Conservation (phyloP, 2,329 filamentous ascomycete genomes). For the Colletotrichum lini region DNA sequence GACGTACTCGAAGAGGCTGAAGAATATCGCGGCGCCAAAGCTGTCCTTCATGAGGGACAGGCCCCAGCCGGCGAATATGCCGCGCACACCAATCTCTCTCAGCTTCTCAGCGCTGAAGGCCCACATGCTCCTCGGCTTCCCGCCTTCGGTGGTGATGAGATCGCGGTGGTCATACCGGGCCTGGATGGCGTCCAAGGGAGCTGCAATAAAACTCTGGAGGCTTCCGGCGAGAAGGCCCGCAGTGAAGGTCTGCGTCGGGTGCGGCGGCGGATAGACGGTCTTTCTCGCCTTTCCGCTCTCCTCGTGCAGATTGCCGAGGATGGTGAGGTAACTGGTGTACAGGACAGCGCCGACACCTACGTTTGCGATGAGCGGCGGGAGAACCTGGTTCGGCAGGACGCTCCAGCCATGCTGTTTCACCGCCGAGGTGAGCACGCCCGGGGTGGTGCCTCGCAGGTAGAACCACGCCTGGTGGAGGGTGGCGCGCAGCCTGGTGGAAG, state of each 20-base stretch:
- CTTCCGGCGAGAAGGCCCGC: conserved; percentile 79
- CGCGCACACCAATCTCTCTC: conserved; percentile 78
- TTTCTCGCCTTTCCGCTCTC: conserved; percentile 70
- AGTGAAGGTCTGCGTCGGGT: conserved; percentile 73
- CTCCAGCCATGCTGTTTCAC: conserved; percentile 80
- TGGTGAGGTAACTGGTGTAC: conserved; percentile 82
- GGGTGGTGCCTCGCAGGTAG: conserved; percentile 75
- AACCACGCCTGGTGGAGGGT: conserved; percentile 60
- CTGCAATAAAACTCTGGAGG: conserved; percentile 79
- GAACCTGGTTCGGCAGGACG: conserved; percentile 82
- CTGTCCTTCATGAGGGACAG: conserved; percentile 79
- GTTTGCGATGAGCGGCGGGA: conserved; percentile 82
- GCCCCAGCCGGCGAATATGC: conserved; percentile 81
- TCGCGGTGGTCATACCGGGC: conserved; percentile 76
- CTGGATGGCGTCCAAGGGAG: conserved; percentile 82
- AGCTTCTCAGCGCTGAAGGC: conserved; percentile 75
- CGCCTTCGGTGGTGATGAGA: conserved; percentile 58
- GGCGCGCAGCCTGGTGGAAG: conserved; percentile 50
- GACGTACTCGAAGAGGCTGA: conserved; percentile 81
- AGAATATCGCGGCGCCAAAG: conserved; percentile 79
- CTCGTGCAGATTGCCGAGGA: conserved; percentile 75
- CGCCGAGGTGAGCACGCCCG: conserved; percentile 77
- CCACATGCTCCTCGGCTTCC: conserved; percentile 77
- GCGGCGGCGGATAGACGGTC: conserved; percentile 79
- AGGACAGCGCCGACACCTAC: conserved; percentile 80